phyloP scores from a whole-genome alignment of 2,329 filamentous ascomycete species.

The Diaporthe caulivora region DNA sequence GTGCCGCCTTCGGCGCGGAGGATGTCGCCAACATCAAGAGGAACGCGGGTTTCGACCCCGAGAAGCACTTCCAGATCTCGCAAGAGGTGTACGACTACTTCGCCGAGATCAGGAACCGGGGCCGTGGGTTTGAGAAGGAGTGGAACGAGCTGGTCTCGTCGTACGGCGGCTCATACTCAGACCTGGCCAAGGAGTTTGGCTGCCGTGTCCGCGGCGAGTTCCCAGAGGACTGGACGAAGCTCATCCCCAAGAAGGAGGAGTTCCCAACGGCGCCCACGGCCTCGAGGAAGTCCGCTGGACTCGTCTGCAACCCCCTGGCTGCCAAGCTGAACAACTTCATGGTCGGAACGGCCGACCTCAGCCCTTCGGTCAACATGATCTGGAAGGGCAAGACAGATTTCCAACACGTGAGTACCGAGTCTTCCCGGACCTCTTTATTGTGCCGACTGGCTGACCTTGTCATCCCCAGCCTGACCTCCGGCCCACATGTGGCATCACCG shows the following conservation, averaged over 20 bases:
- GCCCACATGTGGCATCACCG: constrained; percentile 48
- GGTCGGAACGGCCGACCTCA: constrained; percentile 61
- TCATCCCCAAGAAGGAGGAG: constrained; percentile 58
- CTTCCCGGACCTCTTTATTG: neutral
- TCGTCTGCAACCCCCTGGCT: constrained; percentile 62
- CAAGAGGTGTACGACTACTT: constrained; percentile 66
- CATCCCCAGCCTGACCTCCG: constrained; percentile 40
- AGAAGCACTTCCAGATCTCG: constrained; percentile 58
- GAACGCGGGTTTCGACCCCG: constrained; percentile 61
- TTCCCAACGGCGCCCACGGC: constrained; percentile 64
- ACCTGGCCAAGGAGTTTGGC: constrained; percentile 56
- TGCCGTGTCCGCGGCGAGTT: constrained; percentile 61
- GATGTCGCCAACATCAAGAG: constrained; percentile 68
- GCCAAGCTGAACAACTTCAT: constrained; percentile 55
- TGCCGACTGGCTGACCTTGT: neutral
- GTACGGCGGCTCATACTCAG: constrained; percentile 43
- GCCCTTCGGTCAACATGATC: constrained; percentile 62
- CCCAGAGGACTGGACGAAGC: constrained; percentile 60
- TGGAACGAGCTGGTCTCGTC: constrained; percentile 57
- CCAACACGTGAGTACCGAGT: constrained; percentile 55
- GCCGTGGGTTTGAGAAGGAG: constrained; percentile 58
- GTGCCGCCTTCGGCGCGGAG: constrained; percentile 66
- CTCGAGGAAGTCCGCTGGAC: constrained; percentile 59
- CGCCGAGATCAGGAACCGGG: constrained; percentile 57
- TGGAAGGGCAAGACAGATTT: constrained; percentile 64